These are phyloP conservation scores for Tulasnella sp. DNA, from an alignment of 768 basidiomycete genomes.

Conservation along the genomic window DNA sequence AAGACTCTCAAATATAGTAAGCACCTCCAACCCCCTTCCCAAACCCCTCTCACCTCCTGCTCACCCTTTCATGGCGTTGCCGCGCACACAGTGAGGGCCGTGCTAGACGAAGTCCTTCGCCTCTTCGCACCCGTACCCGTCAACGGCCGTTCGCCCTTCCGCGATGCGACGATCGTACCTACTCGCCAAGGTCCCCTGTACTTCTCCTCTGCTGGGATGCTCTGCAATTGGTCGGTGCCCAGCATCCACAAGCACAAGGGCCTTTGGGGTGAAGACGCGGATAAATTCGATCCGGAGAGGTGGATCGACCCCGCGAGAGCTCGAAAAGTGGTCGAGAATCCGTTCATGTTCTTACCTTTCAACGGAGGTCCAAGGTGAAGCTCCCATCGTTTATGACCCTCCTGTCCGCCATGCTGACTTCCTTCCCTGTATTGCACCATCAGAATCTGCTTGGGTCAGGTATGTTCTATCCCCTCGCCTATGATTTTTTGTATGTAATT, in stretches of 20 bases:
- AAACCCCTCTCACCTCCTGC: background rate
- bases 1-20: conserved; percentile 19
- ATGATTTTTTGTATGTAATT: no score
- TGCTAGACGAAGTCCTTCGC: conserved; percentile 37
- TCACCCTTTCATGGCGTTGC: background rate
- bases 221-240: conserved; percentile 8
- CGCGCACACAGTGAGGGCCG: conserved; percentile 34
- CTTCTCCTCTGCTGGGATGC: background rate
- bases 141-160: conserved; percentile 29
- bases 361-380: conserved; percentile 25
- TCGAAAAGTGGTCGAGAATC: conserved; percentile 5
- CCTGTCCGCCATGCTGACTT: no score
- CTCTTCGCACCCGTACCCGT: conserved; percentile 36
- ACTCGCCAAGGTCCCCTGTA: conserved; percentile 24
- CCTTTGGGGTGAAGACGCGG: conserved; percentile 38
- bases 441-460: conserved; percentile 18
- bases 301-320: conserved; percentile 32
- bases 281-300: conserved; percentile 36
- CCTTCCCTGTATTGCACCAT: background rate
- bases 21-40: conserved; percentile 20
- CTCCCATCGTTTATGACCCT: background rate
- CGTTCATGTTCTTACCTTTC: conserved; percentile 25
- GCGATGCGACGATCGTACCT: background rate
- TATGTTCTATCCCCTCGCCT: background rate
- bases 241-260: conserved; percentile 33